Evolutionary conservation across 345 rosid genomes (phyloP).

Genomic region (Combretum micranthum): DNA sequence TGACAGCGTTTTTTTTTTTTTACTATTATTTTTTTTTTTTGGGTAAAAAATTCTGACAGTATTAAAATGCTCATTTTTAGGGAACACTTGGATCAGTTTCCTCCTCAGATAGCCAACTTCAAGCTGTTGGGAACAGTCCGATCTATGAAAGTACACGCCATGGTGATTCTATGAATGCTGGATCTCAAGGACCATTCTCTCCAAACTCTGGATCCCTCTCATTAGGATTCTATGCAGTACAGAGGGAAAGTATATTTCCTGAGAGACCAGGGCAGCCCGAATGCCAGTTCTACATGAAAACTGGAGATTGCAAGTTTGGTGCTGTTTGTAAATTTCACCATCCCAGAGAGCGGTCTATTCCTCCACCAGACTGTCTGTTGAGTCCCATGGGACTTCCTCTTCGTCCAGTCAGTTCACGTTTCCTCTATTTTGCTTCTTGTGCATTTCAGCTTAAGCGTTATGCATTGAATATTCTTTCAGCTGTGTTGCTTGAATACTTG

Average conservation of each 20-base stretch:
- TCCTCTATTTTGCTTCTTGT: background rate
- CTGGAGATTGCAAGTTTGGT: constrained; percentile 97
- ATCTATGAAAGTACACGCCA: constrained; percentile 54
- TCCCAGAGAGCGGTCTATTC: constrained; percentile 88
- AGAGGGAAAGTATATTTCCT: constrained; percentile 81
- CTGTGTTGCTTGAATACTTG: no score
- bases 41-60: constrained; percentile 9
- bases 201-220: constrained; percentile 59
- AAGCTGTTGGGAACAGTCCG: constrained; percentile 43
- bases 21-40: no score
- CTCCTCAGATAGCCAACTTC: constrained; percentile 69
- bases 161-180: constrained; percentile 44
- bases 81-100: constrained; percentile 83
- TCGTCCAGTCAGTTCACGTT: constrained; percentile 63
- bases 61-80: constrained; percentile 33
- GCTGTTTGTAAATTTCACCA: constrained; percentile 94
- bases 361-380: constrained; percentile 85
- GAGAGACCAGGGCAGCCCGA: constrained; percentile 97
- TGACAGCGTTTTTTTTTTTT: no score
- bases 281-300: constrained; percentile 97
- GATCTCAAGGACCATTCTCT: constrained; percentile 58
- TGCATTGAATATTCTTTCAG: no score
- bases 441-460: no score
- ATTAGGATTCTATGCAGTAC: constrained; percentile 68
- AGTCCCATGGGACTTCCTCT: constrained; percentile 90